Evolutionary conservation across 306 rosid genomes (phyloP), one percentile per base, ranked within the genome.

Genomic region (Abrus pulchellus): DNA sequence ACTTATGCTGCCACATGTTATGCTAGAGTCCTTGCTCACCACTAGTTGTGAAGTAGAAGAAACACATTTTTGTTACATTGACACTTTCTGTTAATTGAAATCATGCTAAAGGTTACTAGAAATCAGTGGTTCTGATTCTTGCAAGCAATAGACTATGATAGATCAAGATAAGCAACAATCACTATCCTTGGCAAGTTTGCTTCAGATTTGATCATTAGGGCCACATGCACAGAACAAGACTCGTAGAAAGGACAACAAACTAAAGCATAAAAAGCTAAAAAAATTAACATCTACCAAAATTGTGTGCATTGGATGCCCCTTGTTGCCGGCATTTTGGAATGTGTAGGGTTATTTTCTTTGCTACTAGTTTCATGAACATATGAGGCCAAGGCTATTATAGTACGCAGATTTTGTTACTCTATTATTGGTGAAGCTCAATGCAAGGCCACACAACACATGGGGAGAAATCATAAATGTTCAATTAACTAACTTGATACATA

Each of bases 371-470:
- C 20, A 20, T 33, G 28, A 79, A 75, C 73, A 70, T 68, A 44
- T 75, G 72, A 43, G 72, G 57, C 64, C 56, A 72, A 76, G 67
- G 66, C 34, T 72, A 74, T 47, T 74, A 11, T 53, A 60, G 81
- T 36, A 33, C 13, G 33, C 67, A 62, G 40, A 83, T 73, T 68
- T 76, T 55, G 80, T 74, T 48, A 13, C 77, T 77, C 86, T 56
- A 87, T 87, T 84, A 87, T 87, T 84, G 74, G 49, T 48, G 72
- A 84, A 77, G 80, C 59, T 81, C 68, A 70, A 84, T 54, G 81
- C 80, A 74, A 74, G 88, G 29, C 84, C 86, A 87, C 86, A 87
- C 38, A 66, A 56, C 32, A 57, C 47, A 57, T n/a, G 29, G 43
- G 8, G 52, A 28, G 56, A 81, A 68, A 77, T 52, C 63, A 40